These are phyloP conservation scores for Crithidia brevicula DNA, from an alignment of 208 protist genomes.

Conservation along the genomic window DNA sequence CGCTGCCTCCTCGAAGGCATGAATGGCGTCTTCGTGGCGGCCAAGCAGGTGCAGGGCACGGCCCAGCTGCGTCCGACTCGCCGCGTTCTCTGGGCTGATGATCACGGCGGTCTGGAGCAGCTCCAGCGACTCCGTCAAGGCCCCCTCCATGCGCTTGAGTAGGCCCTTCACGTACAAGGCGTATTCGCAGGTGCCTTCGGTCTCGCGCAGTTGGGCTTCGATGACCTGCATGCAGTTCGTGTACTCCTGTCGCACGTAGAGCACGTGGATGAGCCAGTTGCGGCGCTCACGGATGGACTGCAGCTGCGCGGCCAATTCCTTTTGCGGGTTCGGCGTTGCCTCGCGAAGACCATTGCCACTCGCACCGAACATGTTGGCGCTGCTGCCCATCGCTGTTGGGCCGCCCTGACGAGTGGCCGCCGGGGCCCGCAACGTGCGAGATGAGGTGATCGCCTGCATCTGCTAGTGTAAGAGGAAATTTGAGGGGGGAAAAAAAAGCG, in stretches of 20 bases:
- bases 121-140: conserved; percentile 94
- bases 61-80: conserved; percentile 94
- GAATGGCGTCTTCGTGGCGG: conserved; percentile 90
- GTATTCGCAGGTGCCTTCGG: conserved; percentile 86
- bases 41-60: conserved; percentile 93
- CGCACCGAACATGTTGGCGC: neutral
- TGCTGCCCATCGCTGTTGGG: neutral
- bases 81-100: conserved; percentile 90
- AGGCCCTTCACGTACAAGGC: conserved; percentile 94
- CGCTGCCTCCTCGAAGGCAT: conserved; percentile 88
- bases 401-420: neutral
- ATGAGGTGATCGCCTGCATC: conserved; percentile 8
- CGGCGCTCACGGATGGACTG: conserved; percentile 73
- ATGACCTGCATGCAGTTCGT: conserved; percentile 86
- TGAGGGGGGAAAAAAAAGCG: too few species aligned
- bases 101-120: conserved; percentile 93
- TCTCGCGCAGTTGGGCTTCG: conserved; percentile 86
- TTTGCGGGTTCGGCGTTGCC: neutral
- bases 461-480: too few species aligned
- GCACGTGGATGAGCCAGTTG: conserved; percentile 95
- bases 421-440: neutral
- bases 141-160: conserved; percentile 90
- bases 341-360: neutral
- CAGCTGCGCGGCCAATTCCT: conserved; percentile 29
- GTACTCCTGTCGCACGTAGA: conserved; percentile 93